Percentiles rank a stretch among this genome's conserved stretches.
These are phyloP conservation scores for Cytospora leucostoma DNA, from an alignment of 2,329 filamentous ascomycete species.

Conservation along the genomic window DNA sequence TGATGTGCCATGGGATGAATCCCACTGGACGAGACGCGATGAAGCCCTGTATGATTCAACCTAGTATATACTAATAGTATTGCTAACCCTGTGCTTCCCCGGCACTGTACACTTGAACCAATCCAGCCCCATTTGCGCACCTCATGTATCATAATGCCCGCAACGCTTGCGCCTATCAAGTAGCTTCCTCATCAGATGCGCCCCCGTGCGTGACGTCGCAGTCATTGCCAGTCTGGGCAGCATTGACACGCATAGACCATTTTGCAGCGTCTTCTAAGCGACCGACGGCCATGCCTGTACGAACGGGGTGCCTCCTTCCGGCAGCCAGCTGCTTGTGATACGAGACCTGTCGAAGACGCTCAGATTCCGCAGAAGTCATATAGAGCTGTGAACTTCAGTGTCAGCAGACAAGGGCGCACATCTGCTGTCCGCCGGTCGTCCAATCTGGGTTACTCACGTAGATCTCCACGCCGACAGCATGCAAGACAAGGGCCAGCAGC, in stretches of 20 bases:
- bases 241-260: constrained; percentile 20
- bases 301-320: constrained; percentile 52
- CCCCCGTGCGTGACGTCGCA: not conserved
- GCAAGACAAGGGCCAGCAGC: constrained; percentile 55
- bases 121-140: not conserved
- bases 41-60: constrained; percentile 1
- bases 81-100: not conserved
- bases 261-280: constrained; percentile 40
- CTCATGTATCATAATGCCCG: not conserved
- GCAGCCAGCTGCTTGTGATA: constrained; percentile 58
- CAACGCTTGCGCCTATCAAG: not conserved
- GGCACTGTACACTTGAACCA: not conserved
- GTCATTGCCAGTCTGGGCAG: not conserved
- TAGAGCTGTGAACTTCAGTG: constrained; percentile 41
- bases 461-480: constrained; percentile 51
- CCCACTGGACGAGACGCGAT: not conserved
- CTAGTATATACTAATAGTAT: not conserved
- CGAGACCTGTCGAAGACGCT: constrained; percentile 56
- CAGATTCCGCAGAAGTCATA: constrained; percentile 54
- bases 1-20: constrained; percentile 10
- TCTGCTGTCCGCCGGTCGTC: not conserved
- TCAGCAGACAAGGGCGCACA: not conserved
- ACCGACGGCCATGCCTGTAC: constrained; percentile 48
- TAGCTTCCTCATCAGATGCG: not conserved
- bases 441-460: constrained; percentile 41